Evolutionary conservation across 495 filamentous ascomycete species (phyloP).

Genomic region (Barbatosphaeria neglecta): DNA sequence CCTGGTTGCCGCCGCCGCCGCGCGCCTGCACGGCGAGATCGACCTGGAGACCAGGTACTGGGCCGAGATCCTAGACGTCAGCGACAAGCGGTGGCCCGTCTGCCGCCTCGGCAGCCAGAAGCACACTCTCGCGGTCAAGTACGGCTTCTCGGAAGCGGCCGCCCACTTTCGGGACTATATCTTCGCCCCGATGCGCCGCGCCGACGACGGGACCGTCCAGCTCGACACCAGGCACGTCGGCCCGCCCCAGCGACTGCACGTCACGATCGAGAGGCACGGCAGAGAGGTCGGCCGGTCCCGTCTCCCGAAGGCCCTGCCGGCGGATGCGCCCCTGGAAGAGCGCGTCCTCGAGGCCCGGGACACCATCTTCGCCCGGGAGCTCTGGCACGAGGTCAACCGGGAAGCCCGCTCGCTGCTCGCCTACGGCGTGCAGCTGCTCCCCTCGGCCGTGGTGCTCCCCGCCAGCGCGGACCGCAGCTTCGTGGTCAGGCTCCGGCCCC

Average conservation of each 20-base stretch:
- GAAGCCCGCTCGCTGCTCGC: conserved; percentile 62
- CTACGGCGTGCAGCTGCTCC: conserved; percentile 50
- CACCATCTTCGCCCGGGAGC: conserved; percentile 79
- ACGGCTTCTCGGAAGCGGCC: conserved; percentile 76
- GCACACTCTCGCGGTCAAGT: conserved; percentile 70
- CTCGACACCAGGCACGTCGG: conserved; percentile 57
- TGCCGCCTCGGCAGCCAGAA: conserved; percentile 60
- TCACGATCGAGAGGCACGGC: conserved; percentile 38
- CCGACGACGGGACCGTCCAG: conserved; percentile 59
- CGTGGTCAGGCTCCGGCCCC: conserved; percentile 53
- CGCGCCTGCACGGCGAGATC: conserved; percentile 63
- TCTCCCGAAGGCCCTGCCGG: conserved; percentile 25
- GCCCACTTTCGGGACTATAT: conserved; percentile 67
- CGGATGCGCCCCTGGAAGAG: conserved; percentile 37
- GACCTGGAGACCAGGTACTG: conserved; percentile 75
- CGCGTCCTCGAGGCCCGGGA: conserved; percentile 73
- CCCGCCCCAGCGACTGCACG: conserved; percentile 51
- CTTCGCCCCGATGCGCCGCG: conserved; percentile 61
- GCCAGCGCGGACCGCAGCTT: conserved; percentile 40
- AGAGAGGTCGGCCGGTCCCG: conserved; percentile 41
- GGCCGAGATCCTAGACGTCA: conserved; percentile 69
- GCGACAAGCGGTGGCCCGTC: conserved; percentile 73
- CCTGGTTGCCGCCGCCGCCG: conserved; percentile 58
- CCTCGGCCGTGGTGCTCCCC: conserved; percentile 47
- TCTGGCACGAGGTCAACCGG: conserved; percentile 82